A percentile compares a stretch with the other conserved stretches of the same genome.
phyloP scores from a whole-genome alignment of 2,329 filamentous ascomycete genomes.

The Cercospora sp. region DNA sequence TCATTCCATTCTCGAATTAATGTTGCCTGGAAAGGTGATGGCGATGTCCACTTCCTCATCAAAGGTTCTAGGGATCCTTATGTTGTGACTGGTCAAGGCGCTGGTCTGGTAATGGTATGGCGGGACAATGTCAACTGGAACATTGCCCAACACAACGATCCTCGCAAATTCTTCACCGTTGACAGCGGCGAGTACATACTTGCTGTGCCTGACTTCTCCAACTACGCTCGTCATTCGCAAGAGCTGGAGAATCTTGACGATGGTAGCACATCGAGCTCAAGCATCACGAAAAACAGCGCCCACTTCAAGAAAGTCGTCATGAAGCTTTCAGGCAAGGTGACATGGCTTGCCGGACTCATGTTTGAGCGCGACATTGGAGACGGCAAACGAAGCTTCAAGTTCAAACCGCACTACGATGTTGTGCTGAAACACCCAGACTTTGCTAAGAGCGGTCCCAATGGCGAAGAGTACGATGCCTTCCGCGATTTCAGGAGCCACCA shows the following conservation, averaged over 20 bases:
- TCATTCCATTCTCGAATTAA: slow-evolving; percentile 90
- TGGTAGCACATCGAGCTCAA: slow-evolving; percentile 60
- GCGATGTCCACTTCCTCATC: slow-evolving; percentile 88
- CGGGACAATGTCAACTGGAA: slow-evolving; percentile 88
- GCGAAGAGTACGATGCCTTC: slow-evolving; percentile 79
- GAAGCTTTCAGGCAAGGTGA: slow-evolving; percentile 95
- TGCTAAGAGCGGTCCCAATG: slow-evolving; percentile 58
- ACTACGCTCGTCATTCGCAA: slow-evolving; percentile 71
- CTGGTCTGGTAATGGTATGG: slow-evolving; percentile 98
- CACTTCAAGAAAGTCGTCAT: slow-evolving; percentile 97
- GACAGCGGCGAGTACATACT: slow-evolving; percentile 94
- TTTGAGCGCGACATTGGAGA: slow-evolving; percentile 81
- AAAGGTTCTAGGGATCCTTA: slow-evolving; percentile 92
- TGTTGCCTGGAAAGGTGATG: slow-evolving; percentile 90
- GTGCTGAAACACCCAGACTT: slow-evolving; percentile 78
- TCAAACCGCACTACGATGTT: slow-evolving; percentile 89
- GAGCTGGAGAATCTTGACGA: slow-evolving; percentile 52
- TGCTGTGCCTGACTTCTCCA: slow-evolving; percentile 89
- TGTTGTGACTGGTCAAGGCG: slow-evolving; percentile 84
- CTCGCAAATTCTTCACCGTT: slow-evolving; percentile 90
- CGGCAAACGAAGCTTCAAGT: slow-evolving; percentile 77
- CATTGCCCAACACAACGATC: slow-evolving; percentile 80
- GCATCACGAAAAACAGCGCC: slow-evolving; percentile 69
- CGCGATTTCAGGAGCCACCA: slow-evolving; percentile 94
- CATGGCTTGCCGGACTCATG: slow-evolving; percentile 85